Evolutionary conservation across 306 rosid species (phyloP).

Genomic region (Ammopiptanthus mongolicus): DNA sequence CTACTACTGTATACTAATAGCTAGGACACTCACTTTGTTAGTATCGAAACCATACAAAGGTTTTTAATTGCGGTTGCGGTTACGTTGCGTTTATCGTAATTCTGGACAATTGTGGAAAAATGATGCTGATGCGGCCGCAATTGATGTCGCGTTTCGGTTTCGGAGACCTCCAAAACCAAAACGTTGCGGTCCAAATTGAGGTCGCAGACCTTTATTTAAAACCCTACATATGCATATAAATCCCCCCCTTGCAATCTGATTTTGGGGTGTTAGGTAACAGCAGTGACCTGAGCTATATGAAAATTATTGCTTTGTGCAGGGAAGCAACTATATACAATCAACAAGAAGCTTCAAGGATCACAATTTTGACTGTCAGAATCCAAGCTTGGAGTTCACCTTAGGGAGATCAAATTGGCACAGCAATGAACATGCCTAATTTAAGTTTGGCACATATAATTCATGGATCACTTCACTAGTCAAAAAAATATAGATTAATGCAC

Average conservation of each 20-base stretch:
- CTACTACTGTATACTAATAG: neutral
- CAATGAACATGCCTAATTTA: conserved; percentile 36
- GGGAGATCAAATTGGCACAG: conserved; percentile 50
- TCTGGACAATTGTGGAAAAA: no score
- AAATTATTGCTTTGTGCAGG: conserved; percentile 43
- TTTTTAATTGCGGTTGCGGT: no score
- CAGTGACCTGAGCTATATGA: neutral
- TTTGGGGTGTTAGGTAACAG: neutral
- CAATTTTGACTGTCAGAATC: conserved; percentile 36
- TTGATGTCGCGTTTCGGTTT: no score
- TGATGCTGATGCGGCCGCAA: no score
- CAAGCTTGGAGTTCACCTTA: conserved; percentile 71
- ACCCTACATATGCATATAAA: no score
- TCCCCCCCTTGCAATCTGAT: no score
- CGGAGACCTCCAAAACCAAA: no score
- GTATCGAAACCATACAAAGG: no score
- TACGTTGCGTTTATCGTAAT: no score
- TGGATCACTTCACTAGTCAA: conserved; percentile 17
- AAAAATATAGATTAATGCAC: conserved; percentile 16
- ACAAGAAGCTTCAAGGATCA: conserved; percentile 41
- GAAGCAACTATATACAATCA: conserved; percentile 33
- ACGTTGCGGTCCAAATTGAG: no score
- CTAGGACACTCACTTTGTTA: neutral
- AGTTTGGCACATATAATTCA: neutral
- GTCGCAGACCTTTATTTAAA: no score